Conservation (phyloP, 768 basidiomycete genomes). For the Kwoniella dendrophila region DNA sequence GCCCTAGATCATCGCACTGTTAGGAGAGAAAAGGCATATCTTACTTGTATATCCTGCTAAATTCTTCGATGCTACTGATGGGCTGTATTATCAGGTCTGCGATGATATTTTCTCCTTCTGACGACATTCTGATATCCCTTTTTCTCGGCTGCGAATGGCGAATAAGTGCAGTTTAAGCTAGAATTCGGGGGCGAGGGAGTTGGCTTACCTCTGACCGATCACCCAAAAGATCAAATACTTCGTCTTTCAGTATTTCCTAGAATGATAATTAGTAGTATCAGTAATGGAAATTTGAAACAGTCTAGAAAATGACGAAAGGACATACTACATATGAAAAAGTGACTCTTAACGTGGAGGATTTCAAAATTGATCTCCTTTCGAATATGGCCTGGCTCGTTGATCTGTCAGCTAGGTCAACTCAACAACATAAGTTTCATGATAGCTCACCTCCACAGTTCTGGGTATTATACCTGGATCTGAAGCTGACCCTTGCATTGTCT, state of each 20-base stretch:
- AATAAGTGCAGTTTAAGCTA: neutral
- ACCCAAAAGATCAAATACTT: conserved; percentile 80
- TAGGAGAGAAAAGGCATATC: conserved; percentile 10
- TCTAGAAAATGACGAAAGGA: neutral
- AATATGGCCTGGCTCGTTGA: conserved; percentile 20
- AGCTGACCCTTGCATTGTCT: conserved; percentile 85
- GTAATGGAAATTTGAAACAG: neutral
- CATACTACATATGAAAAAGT: conserved; percentile 66
- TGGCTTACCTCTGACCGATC: conserved; percentile 26
- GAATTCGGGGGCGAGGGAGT: neutral
- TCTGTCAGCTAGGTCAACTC: neutral
- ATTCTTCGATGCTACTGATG: conserved; percentile 60
- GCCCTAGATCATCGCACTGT: neutral
- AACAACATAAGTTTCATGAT: neutral
- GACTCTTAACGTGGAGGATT: conserved; percentile 58
- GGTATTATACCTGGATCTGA: conserved; percentile 82
- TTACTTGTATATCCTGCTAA: conserved; percentile 58
- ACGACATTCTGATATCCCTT: conserved; percentile 64
- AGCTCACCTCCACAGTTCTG: conserved; percentile 68
- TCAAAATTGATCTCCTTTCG: conserved; percentile 47
- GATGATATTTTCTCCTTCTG: conserved; percentile 63
- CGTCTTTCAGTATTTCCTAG: conserved; percentile 82
- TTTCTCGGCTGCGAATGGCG: conserved; percentile 53
- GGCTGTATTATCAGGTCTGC: conserved; percentile 60
- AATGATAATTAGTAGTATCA: neutral